A percentile compares a stretch with the other conserved stretches of the same genome.
Evolutionary conservation across 192 early-diverging fungal genomes (phyloP).

Genomic region (Allomyces arbusculus): DNA sequence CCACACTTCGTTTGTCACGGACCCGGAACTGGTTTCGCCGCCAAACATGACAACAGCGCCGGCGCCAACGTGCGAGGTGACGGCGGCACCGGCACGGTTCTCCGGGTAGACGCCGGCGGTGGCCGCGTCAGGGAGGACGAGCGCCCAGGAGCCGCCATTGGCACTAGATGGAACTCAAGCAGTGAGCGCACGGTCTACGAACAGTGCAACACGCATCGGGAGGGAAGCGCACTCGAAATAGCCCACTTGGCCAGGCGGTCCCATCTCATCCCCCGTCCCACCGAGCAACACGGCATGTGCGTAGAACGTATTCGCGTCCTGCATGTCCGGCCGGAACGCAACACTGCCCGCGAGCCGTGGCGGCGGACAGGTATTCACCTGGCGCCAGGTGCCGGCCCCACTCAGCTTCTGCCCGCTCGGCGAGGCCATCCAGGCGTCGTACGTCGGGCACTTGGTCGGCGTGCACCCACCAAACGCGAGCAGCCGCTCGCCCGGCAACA

Average conservation of each 20-base stretch:
- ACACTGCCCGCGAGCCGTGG: background rate
- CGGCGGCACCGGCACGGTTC: background rate
- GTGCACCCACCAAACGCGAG: background rate
- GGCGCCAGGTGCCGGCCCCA: background rate
- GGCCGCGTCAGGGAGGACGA: background rate
- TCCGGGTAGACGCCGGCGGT: background rate
- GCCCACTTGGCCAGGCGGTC: no score
- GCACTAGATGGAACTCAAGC: no score
- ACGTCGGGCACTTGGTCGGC: background rate
- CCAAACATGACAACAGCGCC: background rate
- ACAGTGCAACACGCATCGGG: no score
- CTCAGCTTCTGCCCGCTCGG: background rate
- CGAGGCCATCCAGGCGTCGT: background rate
- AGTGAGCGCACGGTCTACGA: no score
- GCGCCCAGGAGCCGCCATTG: background rate
- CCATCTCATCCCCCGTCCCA: background rate
- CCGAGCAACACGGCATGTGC: background rate
- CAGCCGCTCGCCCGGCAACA: background rate
- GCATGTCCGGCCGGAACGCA: background rate
- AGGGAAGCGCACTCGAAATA: no score
- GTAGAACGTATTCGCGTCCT: background rate
- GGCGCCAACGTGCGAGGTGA: background rate
- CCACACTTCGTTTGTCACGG: background rate
- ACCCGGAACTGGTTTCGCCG: background rate
- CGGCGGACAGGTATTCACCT: background rate